phyloP scores from a whole-genome alignment of 257 asterid species.

The Mentha longifolia region DNA sequence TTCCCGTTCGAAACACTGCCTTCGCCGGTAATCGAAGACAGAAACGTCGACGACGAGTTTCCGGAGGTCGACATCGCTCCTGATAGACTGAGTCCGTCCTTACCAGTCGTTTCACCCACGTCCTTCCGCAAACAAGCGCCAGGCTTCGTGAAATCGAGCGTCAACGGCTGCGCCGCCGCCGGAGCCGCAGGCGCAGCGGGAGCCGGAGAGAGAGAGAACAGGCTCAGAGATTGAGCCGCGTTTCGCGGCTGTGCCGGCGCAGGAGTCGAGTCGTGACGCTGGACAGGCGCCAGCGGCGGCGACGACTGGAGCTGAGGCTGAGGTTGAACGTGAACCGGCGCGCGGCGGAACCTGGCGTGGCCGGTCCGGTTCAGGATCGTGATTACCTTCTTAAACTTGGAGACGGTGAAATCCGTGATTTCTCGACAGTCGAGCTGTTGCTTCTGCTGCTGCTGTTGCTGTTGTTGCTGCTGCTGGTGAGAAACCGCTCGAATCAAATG shows the following conservation, averaged over 20 bases:
- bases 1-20: slow-evolving; percentile 83
- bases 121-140: slow-evolving; percentile 31
- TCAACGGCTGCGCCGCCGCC: slow-evolving; percentile 39
- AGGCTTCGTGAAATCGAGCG: slow-evolving; percentile 59
- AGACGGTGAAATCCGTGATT: slow-evolving; percentile 69
- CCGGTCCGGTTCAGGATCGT: slow-evolving; percentile 61
- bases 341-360: slow-evolving; percentile 87
- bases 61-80: slow-evolving; percentile 50
- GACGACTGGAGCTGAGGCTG: slow-evolving; percentile 32
- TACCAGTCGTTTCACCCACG: slow-evolving; percentile 24
- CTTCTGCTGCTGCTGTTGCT: slow-evolving; percentile 41
- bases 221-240: slow-evolving; percentile 43
- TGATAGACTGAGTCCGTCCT: slow-evolving; percentile 47
- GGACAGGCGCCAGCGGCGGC: slow-evolving; percentile 27
- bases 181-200: slow-evolving; percentile 26
- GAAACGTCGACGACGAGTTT: slow-evolving; percentile 56
- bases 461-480: slow-evolving; percentile 50
- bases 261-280: slow-evolving; percentile 12
- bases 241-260: slow-evolving; percentile 25
- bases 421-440: slow-evolving; percentile 63
- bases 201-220: slow-evolving; percentile 40
- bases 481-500: slow-evolving; percentile 66
- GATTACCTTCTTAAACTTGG: slow-evolving; percentile 56
- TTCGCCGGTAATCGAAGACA: slow-evolving; percentile 79
- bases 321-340: slow-evolving; percentile 51